A percentile compares a stretch with the other conserved stretches of the same genome.
Conservation (phyloP, 192 early-diverging fungal genomes). For the Backusella australiensis region DNA sequence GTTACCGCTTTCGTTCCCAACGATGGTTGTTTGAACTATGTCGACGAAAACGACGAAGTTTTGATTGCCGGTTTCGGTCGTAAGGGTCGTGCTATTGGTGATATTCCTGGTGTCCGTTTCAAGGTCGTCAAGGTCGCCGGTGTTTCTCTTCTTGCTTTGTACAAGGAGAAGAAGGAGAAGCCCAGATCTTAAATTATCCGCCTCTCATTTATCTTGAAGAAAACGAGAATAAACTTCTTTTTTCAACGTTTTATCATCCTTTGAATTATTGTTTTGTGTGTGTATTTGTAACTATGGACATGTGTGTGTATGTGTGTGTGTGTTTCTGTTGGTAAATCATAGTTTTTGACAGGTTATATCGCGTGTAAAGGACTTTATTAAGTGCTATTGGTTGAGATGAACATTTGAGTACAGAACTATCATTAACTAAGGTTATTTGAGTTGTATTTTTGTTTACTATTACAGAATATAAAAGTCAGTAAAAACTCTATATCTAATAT, state of each 20-base stretch:
- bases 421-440: too few species aligned
- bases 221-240: neutral
- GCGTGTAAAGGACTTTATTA: neutral
- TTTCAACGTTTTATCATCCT: neutral
- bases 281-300: neutral
- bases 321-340: neutral
- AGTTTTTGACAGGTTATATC: neutral
- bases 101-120: conserved; percentile 99
- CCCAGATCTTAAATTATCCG: conserved; percentile 75
- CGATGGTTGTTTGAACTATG: conserved; percentile 99
- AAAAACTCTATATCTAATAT: too few species aligned
- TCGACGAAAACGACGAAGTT: conserved; percentile 99
- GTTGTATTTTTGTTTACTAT: too few species aligned
- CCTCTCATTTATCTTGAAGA: neutral
- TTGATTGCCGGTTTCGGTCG: conserved; percentile 99
- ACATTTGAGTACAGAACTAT: too few species aligned
- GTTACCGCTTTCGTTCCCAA: conserved; percentile 99
- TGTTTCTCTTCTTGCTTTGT: conserved; percentile 97
- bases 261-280: neutral
- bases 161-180: conserved; percentile 99
- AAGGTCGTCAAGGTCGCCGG: conserved; percentile 99
- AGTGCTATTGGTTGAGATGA: too few species aligned
- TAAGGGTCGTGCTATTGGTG: conserved; percentile 97
- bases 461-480: too few species aligned
- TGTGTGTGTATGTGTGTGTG: neutral